phyloP scores from a whole-genome alignment of 192 early-diverging fungal species.

The Haplosporangium gracile region DNA sequence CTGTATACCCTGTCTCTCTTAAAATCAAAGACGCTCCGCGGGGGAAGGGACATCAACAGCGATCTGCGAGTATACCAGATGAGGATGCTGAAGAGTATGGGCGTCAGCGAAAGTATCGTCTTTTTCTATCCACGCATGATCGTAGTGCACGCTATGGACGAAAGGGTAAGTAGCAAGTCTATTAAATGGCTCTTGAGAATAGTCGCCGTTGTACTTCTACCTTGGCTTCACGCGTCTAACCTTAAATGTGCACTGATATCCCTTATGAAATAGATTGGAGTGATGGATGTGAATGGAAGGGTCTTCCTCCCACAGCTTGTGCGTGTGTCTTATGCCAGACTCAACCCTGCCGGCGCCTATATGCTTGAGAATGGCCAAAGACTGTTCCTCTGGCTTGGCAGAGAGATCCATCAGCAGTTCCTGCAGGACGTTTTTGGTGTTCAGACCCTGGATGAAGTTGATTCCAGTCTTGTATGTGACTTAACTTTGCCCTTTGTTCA shows the following conservation, averaged over 20 bases:
- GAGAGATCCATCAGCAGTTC: constrained; percentile 70
- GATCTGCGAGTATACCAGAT: constrained; percentile 90
- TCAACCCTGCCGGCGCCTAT: constrained; percentile 85
- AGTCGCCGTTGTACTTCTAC: no score
- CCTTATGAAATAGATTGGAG: constrained; percentile 36
- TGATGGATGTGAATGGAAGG: constrained; percentile 55
- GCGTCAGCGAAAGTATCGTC: constrained; percentile 77
- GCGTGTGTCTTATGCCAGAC: constrained; percentile 82
- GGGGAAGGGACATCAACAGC: constrained; percentile 74
- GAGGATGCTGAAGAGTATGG: constrained; percentile 82
- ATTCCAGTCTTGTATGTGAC: constrained; percentile 69
- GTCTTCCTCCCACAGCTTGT: constrained; percentile 77
- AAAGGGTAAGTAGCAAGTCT: constrained; percentile 51
- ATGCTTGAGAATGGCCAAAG: constrained; percentile 86
- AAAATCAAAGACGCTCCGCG: constrained; percentile 87
- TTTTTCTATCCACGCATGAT: constrained; percentile 90
- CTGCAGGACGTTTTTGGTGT: constrained; percentile 87
- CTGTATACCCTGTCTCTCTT: constrained; percentile 87
- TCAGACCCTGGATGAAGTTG: constrained; percentile 74
- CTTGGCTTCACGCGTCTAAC: no score
- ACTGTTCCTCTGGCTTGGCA: constrained; percentile 90
- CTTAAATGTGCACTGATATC: not conserved
- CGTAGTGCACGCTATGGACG: constrained; percentile 72
- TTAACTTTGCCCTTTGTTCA: not conserved
- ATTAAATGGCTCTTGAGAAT: no score